Evolutionary conservation across 495 filamentous ascomycete species (phyloP).

Genomic region (Symbiotaphrina buchneri): DNA sequence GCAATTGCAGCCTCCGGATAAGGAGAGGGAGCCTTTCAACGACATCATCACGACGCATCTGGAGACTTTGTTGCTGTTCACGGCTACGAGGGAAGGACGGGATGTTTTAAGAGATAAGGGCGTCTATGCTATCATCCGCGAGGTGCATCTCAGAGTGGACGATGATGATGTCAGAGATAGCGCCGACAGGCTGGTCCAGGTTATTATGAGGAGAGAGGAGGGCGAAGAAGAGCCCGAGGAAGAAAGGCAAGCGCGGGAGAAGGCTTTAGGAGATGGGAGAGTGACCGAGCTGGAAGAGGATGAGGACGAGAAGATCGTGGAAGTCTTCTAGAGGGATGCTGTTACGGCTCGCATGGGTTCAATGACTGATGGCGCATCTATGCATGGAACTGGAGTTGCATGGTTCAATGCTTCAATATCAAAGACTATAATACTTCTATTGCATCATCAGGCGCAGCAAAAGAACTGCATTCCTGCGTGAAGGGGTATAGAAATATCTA

Average conservation of each 20-base stretch:
- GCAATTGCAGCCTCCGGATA: slow-evolving; percentile 72
- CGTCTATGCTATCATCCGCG: slow-evolving; percentile 74
- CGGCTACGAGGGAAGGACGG: slow-evolving; percentile 52
- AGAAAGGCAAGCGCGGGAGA: slow-evolving; percentile 1
- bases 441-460: no score
- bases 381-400: not conserved
- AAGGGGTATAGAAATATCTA: not conserved
- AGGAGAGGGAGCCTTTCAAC: slow-evolving; percentile 53
- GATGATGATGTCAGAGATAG: slow-evolving; percentile 66
- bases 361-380: not conserved
- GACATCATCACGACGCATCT: slow-evolving; percentile 65
- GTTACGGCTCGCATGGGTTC: no score
- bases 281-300: slow-evolving; percentile 15
- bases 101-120: slow-evolving; percentile 50
- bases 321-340: slow-evolving; percentile 10
- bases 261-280: not conserved
- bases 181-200: slow-evolving; percentile 76
- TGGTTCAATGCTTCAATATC: no score
- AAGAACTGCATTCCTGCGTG: no score
- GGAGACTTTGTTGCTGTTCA: slow-evolving; percentile 67
- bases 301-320: slow-evolving; percentile 22
- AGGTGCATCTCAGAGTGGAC: slow-evolving; percentile 58
- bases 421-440: no score
- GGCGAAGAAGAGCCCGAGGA: slow-evolving; percentile 7
- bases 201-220: slow-evolving; percentile 68